Evolutionary conservation across 2,329 filamentous ascomycete genomes (phyloP), one percentile per base, ranked within the genome.

Genomic region (Waltergamsia citrina): DNA sequence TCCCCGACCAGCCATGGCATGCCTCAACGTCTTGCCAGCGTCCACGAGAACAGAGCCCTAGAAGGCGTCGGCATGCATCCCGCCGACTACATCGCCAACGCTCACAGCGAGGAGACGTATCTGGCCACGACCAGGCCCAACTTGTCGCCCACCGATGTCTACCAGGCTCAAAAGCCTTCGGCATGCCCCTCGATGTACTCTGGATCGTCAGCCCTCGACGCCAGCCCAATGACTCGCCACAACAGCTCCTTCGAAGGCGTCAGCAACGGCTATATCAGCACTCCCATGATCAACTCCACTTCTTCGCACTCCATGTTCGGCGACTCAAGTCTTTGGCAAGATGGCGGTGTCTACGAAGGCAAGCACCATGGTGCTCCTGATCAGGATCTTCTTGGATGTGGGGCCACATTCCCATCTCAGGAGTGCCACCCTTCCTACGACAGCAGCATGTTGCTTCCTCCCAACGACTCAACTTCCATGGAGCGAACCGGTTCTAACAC

Each of bases 401-500:
- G 64, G 9, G 55, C 59, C 9, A 58, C 46, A 33, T 48, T 56
- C 21, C 28, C 28, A 17, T 8, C 28, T 12, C 15, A 17, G 17
- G 28, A 30, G 28, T 8, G 20, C 20, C 25, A 8, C 22, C 22
- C 22, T 8, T 24, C 12, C 12, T 30, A n/a, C n/a, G 28, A 44
- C 29, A 52, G 55, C 15, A 53, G 43, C 17, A 43, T 53, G 6
- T 39, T 58, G 12, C 41, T 44, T 23, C 38, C 45, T 6, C 12
- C 35, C 5, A 29, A 38, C 20, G 35, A 41, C 7, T 55, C 58
- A 1, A 44, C 53, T 7, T 47, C 54, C 21, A 69, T 71, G 67
- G 60, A 69, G 40, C 60, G 68, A 7, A 68, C 65, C 2, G 40
- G 52, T n/a, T 72, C 69, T 7, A 63, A 57, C 38, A 51, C 53